Evolutionary conservation across 2,329 filamentous ascomycete genomes (phyloP), one percentile per base, ranked within the genome.

Genomic region (Sarocladium oryzae): DNA sequence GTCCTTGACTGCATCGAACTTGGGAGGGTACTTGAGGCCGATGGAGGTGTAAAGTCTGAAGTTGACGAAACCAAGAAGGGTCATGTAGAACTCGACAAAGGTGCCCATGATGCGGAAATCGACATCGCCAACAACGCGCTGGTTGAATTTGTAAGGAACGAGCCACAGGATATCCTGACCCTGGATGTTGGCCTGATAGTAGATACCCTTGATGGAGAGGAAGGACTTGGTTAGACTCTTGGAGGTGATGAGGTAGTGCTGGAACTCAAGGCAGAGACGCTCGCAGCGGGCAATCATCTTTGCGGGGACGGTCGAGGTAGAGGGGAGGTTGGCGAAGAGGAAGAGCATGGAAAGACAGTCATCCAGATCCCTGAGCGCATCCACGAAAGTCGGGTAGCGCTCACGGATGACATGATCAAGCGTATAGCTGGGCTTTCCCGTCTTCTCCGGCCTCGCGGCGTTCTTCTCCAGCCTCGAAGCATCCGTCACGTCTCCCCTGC

Each of bases 31-130:
- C 53, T 96, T 89, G 56, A 99, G 74, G 8, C 93, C 93, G 56
- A 95, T 76, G 1, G 88, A 85, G 1, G 90, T 96, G 74, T 96
- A 99, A 43, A 99, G 77, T 57, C 89, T 79, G 77, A 90, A 99
- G 77, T 99, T 96, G 71, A 97, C 84, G 63, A 99, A 99, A 54
- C 92, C 88, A 18, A 99, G 77, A 13, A 99, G 78, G 4, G 92
- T 97, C 62, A 95, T 96, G 76, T 99, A 99, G 69, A 99, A 99
- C 68, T 99, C 92, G 57, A 99, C 85, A 65, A 99, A 99, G 4
- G 93, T 99, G 54, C 89, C 92, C 93, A 99, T 99, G 70, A 99
- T 99, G 63, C 93, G 81, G 74, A 96, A 99, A 69, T 99, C 93
- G 57, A 99, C 87, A 69, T 99, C 93, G 53, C 87, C 89, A 36